Evolutionary conservation across 441 rosid genomes (phyloP), one percentile per base, ranked within the genome.

Genomic region (Populus hybrid): DNA sequence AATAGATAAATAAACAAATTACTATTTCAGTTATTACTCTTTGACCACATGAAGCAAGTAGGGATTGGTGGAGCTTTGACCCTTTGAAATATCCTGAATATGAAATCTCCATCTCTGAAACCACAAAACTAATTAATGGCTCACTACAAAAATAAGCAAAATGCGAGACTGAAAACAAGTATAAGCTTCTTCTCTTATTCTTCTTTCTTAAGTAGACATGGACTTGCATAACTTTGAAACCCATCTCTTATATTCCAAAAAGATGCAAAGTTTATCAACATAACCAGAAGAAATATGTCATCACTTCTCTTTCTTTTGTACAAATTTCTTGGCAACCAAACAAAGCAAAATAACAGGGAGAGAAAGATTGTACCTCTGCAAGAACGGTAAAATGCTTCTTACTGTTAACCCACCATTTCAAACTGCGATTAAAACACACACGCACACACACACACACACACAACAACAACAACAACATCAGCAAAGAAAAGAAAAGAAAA

Each of bases 21-120:
- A 26, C 28, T 26, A 14, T 8, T 32, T 46, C 21, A 40, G 54
- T 24, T 7, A 32, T 20, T 78, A 78, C 80, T 23, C 35, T 72
- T 78, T 72, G 28, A 30, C 75, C 26, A 42, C n/a, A 67, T 73
- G 77, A 40, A 64, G 1, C 61, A 38, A 65, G 77, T 35, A 16
- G 18, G 40, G 23, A 16, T 36, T 64, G 66, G 26, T 21, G 59
- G 70, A 74, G 34, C 59, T 23, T 23, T 64, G 77, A 78, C 21
- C n/a, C 59, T 73, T 50, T 67, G 67, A 34, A 11, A 67, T 73
- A 34, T 50, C 32, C 73, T 54, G 61, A 59, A 78, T 3, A 18
- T 35, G 61, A 57, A 73, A 78, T 78, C 69, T 78, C 76, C 81
- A 67, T 32, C 40, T 69, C 77, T 78, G 66, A 3, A 10, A 67